Percentiles rank a stretch among this genome's conserved stretches.
These are phyloP conservation scores for Cucumis hystrix DNA, from an alignment of 306 rosid genomes.

Conservation along the genomic window DNA sequence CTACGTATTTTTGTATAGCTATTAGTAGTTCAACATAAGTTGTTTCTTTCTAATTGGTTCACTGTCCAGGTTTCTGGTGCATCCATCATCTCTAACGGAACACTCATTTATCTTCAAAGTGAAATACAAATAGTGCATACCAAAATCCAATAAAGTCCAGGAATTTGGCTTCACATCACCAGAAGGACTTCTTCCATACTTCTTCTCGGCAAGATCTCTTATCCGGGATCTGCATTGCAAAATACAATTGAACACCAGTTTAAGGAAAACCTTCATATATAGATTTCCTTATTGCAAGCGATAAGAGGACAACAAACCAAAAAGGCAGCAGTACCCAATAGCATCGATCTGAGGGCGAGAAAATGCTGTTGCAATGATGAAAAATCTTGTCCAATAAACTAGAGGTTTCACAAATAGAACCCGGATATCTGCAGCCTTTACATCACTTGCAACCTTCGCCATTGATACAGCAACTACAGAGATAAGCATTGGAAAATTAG, in stretches of 20 bases:
- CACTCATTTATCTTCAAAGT: not conserved
- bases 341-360: conserved; percentile 94
- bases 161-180: conserved; percentile 88
- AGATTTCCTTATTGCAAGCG: conserved; percentile 1
- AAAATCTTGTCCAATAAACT: conserved; percentile 92
- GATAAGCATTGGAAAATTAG: conserved; percentile 7
- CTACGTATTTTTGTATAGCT: not conserved
- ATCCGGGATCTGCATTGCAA: conserved; percentile 54
- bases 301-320: conserved; percentile 3
- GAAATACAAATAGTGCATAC: conserved; percentile 21
- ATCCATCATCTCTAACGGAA: not conserved
- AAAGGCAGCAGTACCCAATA: conserved; percentile 36
- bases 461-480: conserved; percentile 73
- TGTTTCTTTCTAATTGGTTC: not conserved
- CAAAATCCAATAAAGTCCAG: conserved; percentile 88
- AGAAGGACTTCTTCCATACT: conserved; percentile 62
- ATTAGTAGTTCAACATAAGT: not conserved
- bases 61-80: not conserved
- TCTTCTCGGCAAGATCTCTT: conserved; percentile 77
- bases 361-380: conserved; percentile 80
- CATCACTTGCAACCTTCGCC: conserved; percentile 87
- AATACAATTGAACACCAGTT: not conserved
- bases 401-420: conserved; percentile 96
- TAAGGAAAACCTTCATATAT: conserved; percentile 4
- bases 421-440: conserved; percentile 81